Conservation (phyloP, 2,329 filamentous ascomycete species). For the Apiospora rasikravindrae region DNA sequence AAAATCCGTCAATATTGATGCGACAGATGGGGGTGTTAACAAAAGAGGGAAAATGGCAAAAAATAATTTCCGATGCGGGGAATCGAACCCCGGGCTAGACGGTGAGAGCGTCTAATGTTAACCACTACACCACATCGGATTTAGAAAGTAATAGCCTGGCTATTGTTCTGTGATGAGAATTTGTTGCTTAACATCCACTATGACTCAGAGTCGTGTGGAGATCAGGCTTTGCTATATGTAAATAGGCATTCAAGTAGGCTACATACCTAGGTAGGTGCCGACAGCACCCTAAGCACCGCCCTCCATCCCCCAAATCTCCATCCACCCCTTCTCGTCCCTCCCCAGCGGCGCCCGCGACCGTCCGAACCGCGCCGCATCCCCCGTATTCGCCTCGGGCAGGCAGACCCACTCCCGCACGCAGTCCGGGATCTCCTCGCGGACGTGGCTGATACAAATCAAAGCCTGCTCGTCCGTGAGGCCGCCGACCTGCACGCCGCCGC, state of each 20-base stretch:
- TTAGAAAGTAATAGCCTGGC: neutral
- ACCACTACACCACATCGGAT: neutral
- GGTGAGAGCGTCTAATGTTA: constrained; percentile 20
- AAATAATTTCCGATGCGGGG: constrained; percentile 34
- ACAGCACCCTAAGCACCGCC: neutral
- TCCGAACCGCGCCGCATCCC: constrained; percentile 66
- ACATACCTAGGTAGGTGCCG: neutral
- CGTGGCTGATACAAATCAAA: constrained; percentile 89
- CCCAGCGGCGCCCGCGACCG: constrained; percentile 66
- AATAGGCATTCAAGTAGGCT: neutral
- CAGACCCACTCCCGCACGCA: constrained; percentile 85
- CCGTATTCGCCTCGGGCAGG: constrained; percentile 75
- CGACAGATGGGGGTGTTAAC: neutral
- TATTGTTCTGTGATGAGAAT: neutral
- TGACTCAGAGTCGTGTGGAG: neutral
- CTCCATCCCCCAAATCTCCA: constrained; percentile 62
- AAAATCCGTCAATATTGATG: neutral
- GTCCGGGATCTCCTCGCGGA: constrained; percentile 87
- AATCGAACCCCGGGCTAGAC: constrained; percentile 38
- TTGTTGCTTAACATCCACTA: neutral
- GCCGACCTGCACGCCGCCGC: constrained; percentile 54
- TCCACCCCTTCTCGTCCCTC: constrained; percentile 63
- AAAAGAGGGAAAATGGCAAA: neutral
- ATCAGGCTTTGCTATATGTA: neutral
- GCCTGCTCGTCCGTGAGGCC: constrained; percentile 77